A percentile compares a stretch with the other conserved stretches of the same genome.
Evolutionary conservation across 371 early-diverging fungal genomes (phyloP).

Genomic region (Mortierella sp.): DNA sequence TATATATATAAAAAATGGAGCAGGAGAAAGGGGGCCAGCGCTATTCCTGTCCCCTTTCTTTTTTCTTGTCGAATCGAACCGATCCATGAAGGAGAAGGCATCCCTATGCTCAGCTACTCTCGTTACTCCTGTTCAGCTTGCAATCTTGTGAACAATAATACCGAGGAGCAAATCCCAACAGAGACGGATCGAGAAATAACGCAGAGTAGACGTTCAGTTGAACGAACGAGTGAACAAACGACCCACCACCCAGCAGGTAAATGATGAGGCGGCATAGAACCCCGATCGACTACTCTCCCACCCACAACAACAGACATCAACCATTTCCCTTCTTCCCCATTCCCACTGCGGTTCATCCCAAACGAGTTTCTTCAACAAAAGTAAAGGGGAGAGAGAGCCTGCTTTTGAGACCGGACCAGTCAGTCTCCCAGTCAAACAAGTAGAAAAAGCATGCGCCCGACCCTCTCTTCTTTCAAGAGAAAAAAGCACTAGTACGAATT

Average conservation of each 20-base stretch:
- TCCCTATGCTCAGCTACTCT: neutral
- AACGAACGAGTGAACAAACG: neutral
- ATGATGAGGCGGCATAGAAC: slow-evolving; percentile 5
- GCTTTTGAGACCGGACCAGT: neutral
- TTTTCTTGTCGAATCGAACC: neutral
- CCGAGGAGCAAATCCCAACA: slow-evolving; percentile 4
- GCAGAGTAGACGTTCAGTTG: neutral
- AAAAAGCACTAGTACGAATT: neutral
- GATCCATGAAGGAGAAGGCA: neutral
- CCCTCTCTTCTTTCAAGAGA: neutral
- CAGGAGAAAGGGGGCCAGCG: neutral
- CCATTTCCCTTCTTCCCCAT: neutral
- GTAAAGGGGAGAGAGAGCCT: neutral
- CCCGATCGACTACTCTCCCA: neutral
- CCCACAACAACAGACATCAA: neutral
- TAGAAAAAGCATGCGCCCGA: slow-evolving; percentile 1
- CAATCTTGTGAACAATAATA: neutral
- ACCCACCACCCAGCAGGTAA: neutral
- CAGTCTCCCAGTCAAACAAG: neutral
- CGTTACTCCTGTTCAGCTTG: neutral
- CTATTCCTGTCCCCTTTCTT: slow-evolving; percentile 7
- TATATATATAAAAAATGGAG: neutral
- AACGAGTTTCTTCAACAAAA: neutral
- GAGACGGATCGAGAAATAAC: neutral
- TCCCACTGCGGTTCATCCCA: slow-evolving; percentile 8